Conservation (phyloP, 495 filamentous ascomycete genomes). For the Tuber microsphaerosporum region DNA sequence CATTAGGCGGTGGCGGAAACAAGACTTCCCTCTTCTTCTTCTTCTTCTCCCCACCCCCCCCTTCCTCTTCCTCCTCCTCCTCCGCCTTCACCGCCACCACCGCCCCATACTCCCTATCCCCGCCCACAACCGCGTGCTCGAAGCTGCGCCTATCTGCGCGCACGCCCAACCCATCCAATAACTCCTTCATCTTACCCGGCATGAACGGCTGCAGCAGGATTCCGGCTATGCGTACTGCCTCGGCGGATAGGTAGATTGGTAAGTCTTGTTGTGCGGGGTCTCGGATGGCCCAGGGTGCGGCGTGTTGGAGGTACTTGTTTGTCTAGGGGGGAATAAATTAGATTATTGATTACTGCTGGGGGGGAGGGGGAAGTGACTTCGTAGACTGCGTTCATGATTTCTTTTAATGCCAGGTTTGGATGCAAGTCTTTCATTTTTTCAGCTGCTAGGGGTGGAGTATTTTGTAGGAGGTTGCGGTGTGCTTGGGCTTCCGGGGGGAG, state of each 20-base stretch:
- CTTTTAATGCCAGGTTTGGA: constrained; percentile 57
- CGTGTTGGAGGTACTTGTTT: constrained; percentile 59
- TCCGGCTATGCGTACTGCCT: constrained; percentile 69
- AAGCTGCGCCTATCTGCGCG: constrained; percentile 53
- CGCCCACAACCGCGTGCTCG: constrained; percentile 51
- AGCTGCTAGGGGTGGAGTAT: not conserved
- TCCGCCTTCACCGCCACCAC: not conserved
- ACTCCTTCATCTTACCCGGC: constrained; percentile 64
- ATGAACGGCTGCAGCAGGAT: constrained; percentile 90
- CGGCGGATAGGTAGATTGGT: constrained; percentile 60
- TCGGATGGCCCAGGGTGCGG: constrained; percentile 52
- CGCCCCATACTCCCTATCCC: constrained; percentile 61
- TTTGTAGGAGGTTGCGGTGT: not conserved
- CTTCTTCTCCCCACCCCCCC: constrained; percentile 6
- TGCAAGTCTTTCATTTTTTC: constrained; percentile 59
- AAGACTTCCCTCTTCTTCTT: constrained; percentile 17
- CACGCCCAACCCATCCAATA: constrained; percentile 75
- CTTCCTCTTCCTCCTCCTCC: not conserved
- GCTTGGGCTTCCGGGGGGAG: not conserved
- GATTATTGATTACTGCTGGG: too few species aligned
- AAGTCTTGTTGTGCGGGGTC: constrained; percentile 32
- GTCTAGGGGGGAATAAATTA: constrained; percentile 47
- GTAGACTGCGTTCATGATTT: constrained; percentile 58
- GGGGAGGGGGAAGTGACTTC: constrained; percentile 31
- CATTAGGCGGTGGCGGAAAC: constrained; percentile 20